Evolutionary conservation across 2,329 filamentous ascomycete species (phyloP).

Genomic region (Pezizomycotina sp.): DNA sequence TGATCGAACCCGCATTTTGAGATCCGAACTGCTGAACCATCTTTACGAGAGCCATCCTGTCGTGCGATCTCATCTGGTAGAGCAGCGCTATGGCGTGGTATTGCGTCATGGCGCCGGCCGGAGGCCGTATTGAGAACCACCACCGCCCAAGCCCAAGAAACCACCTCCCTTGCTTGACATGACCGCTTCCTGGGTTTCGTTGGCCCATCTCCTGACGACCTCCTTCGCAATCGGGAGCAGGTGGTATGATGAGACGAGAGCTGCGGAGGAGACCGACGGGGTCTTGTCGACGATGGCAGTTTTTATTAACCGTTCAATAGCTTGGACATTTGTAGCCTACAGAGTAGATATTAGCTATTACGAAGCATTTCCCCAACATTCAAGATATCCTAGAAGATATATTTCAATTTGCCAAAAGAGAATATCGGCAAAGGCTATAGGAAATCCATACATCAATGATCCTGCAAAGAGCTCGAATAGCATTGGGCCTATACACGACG

Average conservation of each 20-base stretch:
- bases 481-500: slow-evolving; percentile 84
- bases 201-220: slow-evolving; percentile 93
- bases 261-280: slow-evolving; percentile 88
- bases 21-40: slow-evolving; percentile 97
- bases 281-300: slow-evolving; percentile 99
- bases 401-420: slow-evolving; percentile 26
- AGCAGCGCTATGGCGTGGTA: slow-evolving; percentile 95
- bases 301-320: slow-evolving; percentile 96
- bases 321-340: slow-evolving; percentile 84
- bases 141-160: slow-evolving; percentile 77
- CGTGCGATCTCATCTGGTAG: slow-evolving; percentile 94
- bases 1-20: slow-evolving; percentile 63
- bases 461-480: slow-evolving; percentile 83
- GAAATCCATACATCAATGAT: slow-evolving; percentile 63
- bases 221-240: slow-evolving; percentile 90
- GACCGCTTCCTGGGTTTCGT: slow-evolving; percentile 92
- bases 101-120: slow-evolving; percentile 93
- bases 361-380: slow-evolving; percentile 1
- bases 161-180: slow-evolving; percentile 69
- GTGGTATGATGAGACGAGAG: slow-evolving; percentile 92
- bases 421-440: background rate
- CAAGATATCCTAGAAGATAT: slow-evolving; percentile 1
- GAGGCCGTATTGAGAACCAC: slow-evolving; percentile 57
- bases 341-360: background rate
- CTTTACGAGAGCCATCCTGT: slow-evolving; percentile 96